Percentiles rank a stretch among this genome's conserved stretches.
Conservation (phyloP, 345 rosid genomes). For the Atalantia buxifolia region DNA sequence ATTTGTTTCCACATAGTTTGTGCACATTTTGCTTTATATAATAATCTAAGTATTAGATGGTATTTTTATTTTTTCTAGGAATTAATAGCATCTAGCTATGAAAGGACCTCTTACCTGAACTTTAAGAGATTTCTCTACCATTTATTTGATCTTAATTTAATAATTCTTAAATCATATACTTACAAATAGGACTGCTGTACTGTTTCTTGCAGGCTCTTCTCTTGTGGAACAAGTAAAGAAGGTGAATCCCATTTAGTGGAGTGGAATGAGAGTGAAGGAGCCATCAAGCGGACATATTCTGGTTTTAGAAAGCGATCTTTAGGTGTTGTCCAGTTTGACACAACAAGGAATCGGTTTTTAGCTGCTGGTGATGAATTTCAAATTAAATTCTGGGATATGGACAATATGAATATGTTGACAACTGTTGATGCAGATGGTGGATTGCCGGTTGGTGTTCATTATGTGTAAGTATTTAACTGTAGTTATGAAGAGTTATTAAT, state of each 20-base stretch:
- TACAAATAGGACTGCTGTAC: background rate
- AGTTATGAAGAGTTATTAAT: background rate
- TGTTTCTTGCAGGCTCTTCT: constrained; percentile 47
- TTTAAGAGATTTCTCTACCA: background rate
- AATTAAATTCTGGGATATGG: constrained; percentile 76
- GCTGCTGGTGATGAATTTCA: constrained; percentile 67
- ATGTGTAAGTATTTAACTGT: background rate
- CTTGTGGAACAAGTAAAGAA: constrained; percentile 71
- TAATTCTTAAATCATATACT: background rate
- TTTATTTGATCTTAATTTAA: background rate
- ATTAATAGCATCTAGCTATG: background rate
- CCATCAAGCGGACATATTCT: constrained; percentile 46
- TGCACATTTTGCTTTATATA: background rate
- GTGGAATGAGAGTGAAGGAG: constrained; percentile 74
- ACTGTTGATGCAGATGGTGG: constrained; percentile 62
- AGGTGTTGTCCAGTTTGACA: constrained; percentile 63
- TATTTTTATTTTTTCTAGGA: background rate
- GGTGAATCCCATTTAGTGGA: constrained; percentile 66
- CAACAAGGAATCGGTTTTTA: constrained; percentile 57
- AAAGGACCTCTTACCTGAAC: background rate
- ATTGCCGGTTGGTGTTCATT: constrained; percentile 43
- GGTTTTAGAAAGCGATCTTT: constrained; percentile 57
- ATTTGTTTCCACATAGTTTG: background rate
- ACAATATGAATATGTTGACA: constrained; percentile 37
- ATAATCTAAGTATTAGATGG: background rate